phyloP scores from a whole-genome alignment of 108 stramenopile species.

The Cafeteria roenbergensis region DNA sequence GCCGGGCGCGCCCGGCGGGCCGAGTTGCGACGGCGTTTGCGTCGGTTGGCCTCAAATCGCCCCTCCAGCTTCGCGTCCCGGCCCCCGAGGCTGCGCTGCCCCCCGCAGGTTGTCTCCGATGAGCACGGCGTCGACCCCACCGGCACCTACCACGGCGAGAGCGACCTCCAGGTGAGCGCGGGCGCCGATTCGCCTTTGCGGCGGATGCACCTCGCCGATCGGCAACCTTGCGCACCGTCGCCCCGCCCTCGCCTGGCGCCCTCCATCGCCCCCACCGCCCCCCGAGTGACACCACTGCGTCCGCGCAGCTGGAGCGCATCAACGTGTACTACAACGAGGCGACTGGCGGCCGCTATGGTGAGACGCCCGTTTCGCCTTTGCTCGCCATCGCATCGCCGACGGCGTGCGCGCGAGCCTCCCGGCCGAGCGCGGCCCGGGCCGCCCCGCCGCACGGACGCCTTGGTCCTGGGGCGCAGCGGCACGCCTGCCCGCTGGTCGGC shows the following conservation, averaged over 20 bases:
- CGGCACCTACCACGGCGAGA: slow-evolving; percentile 55
- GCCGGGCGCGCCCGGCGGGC: not conserved
- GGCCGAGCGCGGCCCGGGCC: slow-evolving; percentile 1
- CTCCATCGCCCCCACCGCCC: too few relatives aligned
- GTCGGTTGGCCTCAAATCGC: not conserved
- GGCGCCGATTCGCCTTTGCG: too few relatives aligned
- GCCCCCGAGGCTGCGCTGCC: slow-evolving; percentile 13
- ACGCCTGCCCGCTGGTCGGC: too few relatives aligned
- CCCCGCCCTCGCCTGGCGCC: too few relatives aligned
- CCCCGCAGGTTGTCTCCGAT: slow-evolving; percentile 55
- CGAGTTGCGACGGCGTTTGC: not conserved
- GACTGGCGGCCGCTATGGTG: slow-evolving; percentile 51
- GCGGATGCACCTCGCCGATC: too few relatives aligned
- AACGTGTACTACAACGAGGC: slow-evolving; percentile 47
- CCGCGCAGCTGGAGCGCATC: slow-evolving; percentile 71
- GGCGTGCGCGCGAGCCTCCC: not conserved
- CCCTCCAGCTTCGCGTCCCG: not conserved
- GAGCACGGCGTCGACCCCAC: slow-evolving; percentile 61
- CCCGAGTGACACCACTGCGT: too few relatives aligned
- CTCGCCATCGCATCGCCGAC: not conserved
- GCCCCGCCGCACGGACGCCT: too few relatives aligned
- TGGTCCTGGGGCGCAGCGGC: too few relatives aligned
- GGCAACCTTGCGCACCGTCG: too few relatives aligned
- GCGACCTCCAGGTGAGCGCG: slow-evolving; percentile 61
- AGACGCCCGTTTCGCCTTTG: not conserved